Evolutionary conservation across 2,329 filamentous ascomycete species (phyloP).

Genomic region (Hirsutella thompsonii): DNA sequence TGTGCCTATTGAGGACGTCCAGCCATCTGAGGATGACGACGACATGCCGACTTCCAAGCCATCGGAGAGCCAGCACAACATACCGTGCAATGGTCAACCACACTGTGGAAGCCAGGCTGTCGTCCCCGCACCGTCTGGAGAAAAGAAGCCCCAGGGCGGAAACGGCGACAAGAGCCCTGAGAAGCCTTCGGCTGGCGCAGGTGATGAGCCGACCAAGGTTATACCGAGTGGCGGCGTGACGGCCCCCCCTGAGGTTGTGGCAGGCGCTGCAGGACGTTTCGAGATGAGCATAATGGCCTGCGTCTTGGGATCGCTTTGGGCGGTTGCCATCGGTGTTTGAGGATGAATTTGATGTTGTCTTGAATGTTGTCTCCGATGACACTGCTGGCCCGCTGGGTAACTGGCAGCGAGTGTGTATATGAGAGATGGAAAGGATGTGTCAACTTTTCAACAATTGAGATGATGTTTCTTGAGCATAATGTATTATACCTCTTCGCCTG

Average conservation of each 20-base stretch:
- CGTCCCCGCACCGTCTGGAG: neutral
- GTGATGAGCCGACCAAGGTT: neutral
- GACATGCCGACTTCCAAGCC: neutral
- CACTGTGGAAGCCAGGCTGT: neutral
- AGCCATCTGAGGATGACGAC: too few relatives aligned
- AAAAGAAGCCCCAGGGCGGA: neutral
- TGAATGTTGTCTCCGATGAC: too few relatives aligned
- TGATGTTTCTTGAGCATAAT: too few relatives aligned
- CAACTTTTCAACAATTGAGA: too few relatives aligned
- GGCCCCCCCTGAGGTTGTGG: neutral
- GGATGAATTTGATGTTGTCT: neutral
- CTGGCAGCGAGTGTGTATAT: too few relatives aligned
- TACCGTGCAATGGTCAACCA: neutral
- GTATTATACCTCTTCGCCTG: too few relatives aligned
- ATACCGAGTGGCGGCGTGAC: neutral
- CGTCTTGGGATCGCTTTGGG: neutral
- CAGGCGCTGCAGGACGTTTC: neutral
- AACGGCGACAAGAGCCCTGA: neutral
- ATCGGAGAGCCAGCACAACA: neutral
- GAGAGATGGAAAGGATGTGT: too few relatives aligned
- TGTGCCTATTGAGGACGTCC: too few relatives aligned
- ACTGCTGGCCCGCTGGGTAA: too few relatives aligned
- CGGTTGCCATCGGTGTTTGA: neutral
- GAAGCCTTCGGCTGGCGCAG: neutral
- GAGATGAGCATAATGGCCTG: neutral